Evolutionary conservation across 306 rosid species (phyloP).

Genomic region (Rosa persica): DNA sequence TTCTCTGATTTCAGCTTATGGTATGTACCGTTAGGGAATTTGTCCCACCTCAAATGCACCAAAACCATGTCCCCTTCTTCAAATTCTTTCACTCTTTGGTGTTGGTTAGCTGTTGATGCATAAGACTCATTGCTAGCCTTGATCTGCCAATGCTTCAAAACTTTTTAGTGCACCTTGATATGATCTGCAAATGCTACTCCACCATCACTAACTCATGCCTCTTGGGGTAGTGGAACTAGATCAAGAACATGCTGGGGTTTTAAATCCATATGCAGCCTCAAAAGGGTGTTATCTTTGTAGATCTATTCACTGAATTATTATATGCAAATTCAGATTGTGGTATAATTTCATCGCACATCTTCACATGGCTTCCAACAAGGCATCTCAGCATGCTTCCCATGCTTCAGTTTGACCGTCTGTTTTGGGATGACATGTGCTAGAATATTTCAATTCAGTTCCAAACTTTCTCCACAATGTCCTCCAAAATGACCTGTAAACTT

Average conservation of each 20-base stretch:
- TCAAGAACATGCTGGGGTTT: neutral
- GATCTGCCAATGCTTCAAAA: neutral
- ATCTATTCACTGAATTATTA: neutral
- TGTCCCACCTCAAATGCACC: neutral
- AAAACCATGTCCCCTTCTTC: neutral
- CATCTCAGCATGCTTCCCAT: neutral
- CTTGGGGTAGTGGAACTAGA: neutral
- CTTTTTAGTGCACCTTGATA: neutral
- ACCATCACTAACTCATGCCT: neutral
- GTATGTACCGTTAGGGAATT: neutral
- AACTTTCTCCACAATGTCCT: neutral
- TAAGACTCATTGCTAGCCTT: conserved; percentile 3
- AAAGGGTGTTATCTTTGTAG: neutral
- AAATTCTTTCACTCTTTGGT: neutral
- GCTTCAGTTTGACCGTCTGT: neutral
- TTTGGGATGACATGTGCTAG: neutral
- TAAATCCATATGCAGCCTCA: neutral
- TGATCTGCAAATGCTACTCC: neutral
- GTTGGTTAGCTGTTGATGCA: neutral
- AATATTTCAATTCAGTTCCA: neutral
- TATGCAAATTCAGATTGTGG: neutral
- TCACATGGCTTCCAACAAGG: neutral
- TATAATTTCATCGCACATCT: neutral
- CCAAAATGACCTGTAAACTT: neutral
- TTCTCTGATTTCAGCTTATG: neutral